Conservation (phyloP, 495 filamentous ascomycete genomes). For the Aspergillus incahuasiensis region DNA sequence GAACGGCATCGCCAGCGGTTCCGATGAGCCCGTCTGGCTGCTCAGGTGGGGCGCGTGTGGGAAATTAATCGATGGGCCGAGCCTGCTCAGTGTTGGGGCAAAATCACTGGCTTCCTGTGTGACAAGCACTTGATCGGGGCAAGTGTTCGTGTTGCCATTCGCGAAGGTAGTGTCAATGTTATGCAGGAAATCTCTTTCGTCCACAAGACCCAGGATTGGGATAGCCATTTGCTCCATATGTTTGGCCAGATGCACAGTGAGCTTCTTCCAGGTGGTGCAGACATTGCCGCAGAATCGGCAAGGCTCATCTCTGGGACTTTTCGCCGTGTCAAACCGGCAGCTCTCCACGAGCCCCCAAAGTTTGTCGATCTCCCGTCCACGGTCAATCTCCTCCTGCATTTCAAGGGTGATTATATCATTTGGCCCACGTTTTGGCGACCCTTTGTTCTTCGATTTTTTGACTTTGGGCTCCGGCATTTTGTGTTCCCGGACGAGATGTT, state of each 20-base stretch:
- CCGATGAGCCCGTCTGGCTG: constrained; percentile 14
- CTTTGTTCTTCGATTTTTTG: constrained; percentile 37
- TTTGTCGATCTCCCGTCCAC: constrained; percentile 48
- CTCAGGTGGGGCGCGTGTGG: constrained; percentile 21
- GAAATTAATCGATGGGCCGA: constrained; percentile 11
- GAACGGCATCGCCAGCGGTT: constrained; percentile 12
- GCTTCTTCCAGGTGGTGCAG: constrained; percentile 86
- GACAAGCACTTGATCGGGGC: constrained; percentile 6
- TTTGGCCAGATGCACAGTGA: constrained; percentile 90
- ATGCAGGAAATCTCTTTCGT: constrained; percentile 26
- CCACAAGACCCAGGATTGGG: constrained; percentile 72
- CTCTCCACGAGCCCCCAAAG: constrained; percentile 76
- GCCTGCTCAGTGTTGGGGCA: constrained; percentile 2
- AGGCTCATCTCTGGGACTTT: constrained; percentile 67
- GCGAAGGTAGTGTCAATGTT: background rate
- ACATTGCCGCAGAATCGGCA: constrained; percentile 87
- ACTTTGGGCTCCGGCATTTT: constrained; percentile 75
- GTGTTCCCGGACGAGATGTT: constrained; percentile 92
- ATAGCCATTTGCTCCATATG: constrained; percentile 95
- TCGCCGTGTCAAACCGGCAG: constrained; percentile 67
- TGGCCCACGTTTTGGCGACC: constrained; percentile 15
- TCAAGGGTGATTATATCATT: constrained; percentile 47
- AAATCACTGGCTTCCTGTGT: constrained; percentile 7
- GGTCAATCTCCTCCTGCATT: constrained; percentile 39
- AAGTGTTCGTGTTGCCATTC: constrained; percentile 12